Conservation (phyloP, 345 rosid species). For the Alliaria petiolata region DNA sequence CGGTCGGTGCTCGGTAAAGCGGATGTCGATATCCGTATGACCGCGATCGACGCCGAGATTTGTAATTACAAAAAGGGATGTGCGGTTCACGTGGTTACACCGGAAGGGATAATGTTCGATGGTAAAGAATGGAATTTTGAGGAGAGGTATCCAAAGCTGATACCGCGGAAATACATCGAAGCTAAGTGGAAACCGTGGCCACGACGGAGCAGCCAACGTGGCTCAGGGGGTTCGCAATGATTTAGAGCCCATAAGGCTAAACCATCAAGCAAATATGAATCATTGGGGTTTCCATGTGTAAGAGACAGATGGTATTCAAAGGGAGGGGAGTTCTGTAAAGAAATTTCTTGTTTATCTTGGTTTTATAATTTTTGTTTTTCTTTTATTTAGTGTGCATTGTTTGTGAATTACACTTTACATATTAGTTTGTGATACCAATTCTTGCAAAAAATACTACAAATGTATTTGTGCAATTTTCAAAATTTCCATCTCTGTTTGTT, state of each 20-base stretch:
- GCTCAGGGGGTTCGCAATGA: constrained; percentile 15
- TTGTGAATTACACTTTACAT: not conserved
- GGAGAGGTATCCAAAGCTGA: constrained; percentile 24
- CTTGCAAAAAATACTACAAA: not conserved
- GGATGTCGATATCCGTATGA: constrained; percentile 24
- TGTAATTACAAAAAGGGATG: constrained; percentile 16
- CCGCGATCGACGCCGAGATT: constrained; percentile 25
- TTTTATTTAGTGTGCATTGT: not conserved
- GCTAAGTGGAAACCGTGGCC: constrained; percentile 33
- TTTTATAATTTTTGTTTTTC: not conserved
- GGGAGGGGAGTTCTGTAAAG: not conserved
- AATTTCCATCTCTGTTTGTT: not conserved
- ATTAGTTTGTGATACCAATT: not conserved
- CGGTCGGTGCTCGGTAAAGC: constrained; percentile 26
- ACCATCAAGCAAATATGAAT: not conserved
- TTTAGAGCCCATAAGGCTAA: not conserved
- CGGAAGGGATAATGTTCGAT: constrained; percentile 21
- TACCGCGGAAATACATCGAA: constrained; percentile 17
- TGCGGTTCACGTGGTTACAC: constrained; percentile 20
- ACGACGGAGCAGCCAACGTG: constrained; percentile 7
- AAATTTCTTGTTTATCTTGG: not conserved
- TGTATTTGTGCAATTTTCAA: not conserved
- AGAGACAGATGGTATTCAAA: not conserved
- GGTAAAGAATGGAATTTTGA: constrained; percentile 32
- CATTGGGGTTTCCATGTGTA: constrained; percentile 4